These are phyloP conservation scores for Suhomyces maxii DNA, from an alignment of 1,139 yeast genomes.

Conservation along the genomic window DNA sequence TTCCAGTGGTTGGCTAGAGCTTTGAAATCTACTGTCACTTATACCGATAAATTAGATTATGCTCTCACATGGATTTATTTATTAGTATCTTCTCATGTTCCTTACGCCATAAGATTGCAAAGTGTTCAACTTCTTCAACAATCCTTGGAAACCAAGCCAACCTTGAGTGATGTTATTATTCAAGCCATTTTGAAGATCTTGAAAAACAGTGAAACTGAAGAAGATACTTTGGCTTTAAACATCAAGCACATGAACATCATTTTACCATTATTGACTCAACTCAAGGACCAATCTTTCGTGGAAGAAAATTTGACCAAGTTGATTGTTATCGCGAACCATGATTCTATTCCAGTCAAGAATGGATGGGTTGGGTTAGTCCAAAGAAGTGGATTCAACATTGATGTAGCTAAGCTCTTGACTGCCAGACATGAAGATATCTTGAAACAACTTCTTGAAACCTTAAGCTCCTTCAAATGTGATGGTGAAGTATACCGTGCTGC, in stretches of 20 bases:
- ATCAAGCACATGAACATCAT: slow-evolving; percentile 38
- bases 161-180: slow-evolving; percentile 18
- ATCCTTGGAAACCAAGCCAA: slow-evolving; percentile 19
- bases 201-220: slow-evolving; percentile 15
- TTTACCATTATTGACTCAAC: slow-evolving; percentile 46
- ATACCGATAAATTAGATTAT: slow-evolving; percentile 15
- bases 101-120: slow-evolving; percentile 31
- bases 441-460: slow-evolving; percentile 1
- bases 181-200: slow-evolving; percentile 18
- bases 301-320: slow-evolving; percentile 37
- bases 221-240: slow-evolving; percentile 20
- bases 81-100: slow-evolving; percentile 37
- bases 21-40: slow-evolving; percentile 23
- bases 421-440: slow-evolving; percentile 25
- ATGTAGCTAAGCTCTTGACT: slow-evolving; percentile 62
- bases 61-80: slow-evolving; percentile 47
- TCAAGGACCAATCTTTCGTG: slow-evolving; percentile 21
- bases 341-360: slow-evolving; percentile 40
- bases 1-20: slow-evolving; percentile 55
- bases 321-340: slow-evolving; percentile 58
- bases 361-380: slow-evolving; percentile 85
- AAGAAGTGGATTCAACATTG: slow-evolving; percentile 47
- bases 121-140: slow-evolving; percentile 29
- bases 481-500: slow-evolving; percentile 45
- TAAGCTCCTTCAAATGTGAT: slow-evolving; percentile 10